Evolutionary conservation across 768 basidiomycete genomes (phyloP), one percentile per base, ranked within the genome.

Genomic region (Boletus rubroflammeus): DNA sequence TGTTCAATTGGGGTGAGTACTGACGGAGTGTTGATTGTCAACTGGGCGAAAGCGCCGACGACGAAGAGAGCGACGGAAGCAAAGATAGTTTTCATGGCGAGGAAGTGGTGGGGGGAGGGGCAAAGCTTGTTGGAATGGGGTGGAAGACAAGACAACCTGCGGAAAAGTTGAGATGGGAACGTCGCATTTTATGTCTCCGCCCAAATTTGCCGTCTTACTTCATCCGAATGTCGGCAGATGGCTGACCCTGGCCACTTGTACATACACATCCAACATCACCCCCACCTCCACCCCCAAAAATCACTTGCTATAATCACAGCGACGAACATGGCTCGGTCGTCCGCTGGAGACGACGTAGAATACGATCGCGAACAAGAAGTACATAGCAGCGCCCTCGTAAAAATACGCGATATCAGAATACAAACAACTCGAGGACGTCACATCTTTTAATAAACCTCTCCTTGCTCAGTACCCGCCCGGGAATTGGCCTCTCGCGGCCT

Each of bases 1-100:
- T 3, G 36, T 34, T 26, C 23, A 38, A 14, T n/a, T n/a, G n/a
- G 15, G 8, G 25, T 7, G 29, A 14, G 32, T 32, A 78, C 87
- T 64, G 60, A 90, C 88, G 89, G 89, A 35, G 89, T 92, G 67
- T 87, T 84, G 67, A 90, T 74, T 1, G 60, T 72, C 59, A 83
- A n/a, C 47, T 82, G 81, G 17, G 79, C 84, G 25, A 75, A 39
- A 46, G 69, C 81, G 31, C 69, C 68, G 47, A 70, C 67, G 43
- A 71, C 73, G 58, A 78, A 66, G 59, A 81, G 69, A 40, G 71
- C 72, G 61, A 81, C 51, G 50, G 76, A 63, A 45, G 74, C 62
- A 53, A 72, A 10, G 51, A 56, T 7, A 57, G 72, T 66, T 74
- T 80, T 80, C 84, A 85, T 85, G 63, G 68, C 74, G 59, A 60